Conservation (phyloP, 352 stramenopile genomes). For the Phytophthora macrochlamydospora region DNA sequence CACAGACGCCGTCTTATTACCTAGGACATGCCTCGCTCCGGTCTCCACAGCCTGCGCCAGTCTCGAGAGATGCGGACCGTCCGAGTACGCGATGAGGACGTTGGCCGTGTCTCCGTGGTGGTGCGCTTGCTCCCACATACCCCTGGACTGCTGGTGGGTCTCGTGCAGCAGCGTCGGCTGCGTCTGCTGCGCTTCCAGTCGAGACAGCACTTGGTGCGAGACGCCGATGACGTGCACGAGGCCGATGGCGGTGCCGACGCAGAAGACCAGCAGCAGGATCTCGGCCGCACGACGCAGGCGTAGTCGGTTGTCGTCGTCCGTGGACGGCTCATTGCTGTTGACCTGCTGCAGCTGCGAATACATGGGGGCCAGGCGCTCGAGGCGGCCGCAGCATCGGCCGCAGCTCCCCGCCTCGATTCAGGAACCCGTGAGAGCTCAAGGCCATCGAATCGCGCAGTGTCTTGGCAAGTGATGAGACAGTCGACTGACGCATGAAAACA, state of each 20-base stretch:
- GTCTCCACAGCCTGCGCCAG: constrained; percentile 70
- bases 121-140: constrained; percentile 20
- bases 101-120: constrained; percentile 24
- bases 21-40: constrained; percentile 45
- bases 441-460: background rate
- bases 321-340: background rate
- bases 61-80: constrained; percentile 72
- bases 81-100: constrained; percentile 77
- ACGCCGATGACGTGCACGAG: constrained; percentile 47
- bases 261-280: constrained; percentile 41
- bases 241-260: constrained; percentile 36
- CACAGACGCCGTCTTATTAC: constrained; percentile 36
- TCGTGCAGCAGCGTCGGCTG: constrained; percentile 21
- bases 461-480: constrained; percentile 23
- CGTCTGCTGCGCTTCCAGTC: constrained; percentile 34
- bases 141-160: constrained; percentile 22
- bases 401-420: constrained; percentile 16
- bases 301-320: background rate
- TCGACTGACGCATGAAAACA: constrained; percentile 10
- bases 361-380: constrained; percentile 16
- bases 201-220: constrained; percentile 44
- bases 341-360: constrained; percentile 23
- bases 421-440: constrained; percentile 18
- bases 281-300: constrained; percentile 17
- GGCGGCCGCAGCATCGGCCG: constrained; percentile 21